Evolutionary conservation across 768 basidiomycete genomes (phyloP).

Genomic region (Lactarius vividus): DNA sequence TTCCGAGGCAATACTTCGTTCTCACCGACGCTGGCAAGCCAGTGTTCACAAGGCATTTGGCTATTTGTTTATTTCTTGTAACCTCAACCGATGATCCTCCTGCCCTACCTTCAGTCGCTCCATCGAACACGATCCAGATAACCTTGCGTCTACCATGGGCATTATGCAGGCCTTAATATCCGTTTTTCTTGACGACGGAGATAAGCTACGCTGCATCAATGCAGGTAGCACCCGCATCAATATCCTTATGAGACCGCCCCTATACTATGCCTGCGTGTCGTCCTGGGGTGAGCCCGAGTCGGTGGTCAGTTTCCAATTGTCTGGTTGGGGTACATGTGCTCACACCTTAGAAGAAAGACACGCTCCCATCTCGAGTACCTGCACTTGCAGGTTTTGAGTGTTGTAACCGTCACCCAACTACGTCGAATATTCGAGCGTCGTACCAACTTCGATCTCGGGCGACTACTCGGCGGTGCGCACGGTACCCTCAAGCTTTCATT

Average conservation of each 20-base stretch:
- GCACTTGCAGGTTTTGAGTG: slow-evolving; percentile 88
- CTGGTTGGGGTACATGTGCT: slow-evolving; percentile 28
- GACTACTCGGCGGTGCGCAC: slow-evolving; percentile 57
- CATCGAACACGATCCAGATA: slow-evolving; percentile 56
- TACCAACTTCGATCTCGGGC: slow-evolving; percentile 86
- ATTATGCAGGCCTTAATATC: slow-evolving; percentile 95
- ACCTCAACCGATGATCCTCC: slow-evolving; percentile 1
- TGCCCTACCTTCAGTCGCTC: slow-evolving; percentile 41
- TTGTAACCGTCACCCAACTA: slow-evolving; percentile 83
- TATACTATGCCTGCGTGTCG: slow-evolving; percentile 90
- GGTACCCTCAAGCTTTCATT: not conserved
- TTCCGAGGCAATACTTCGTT: slow-evolving; percentile 82
- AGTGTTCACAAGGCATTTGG: slow-evolving; percentile 81
- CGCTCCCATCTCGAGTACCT: slow-evolving; percentile 93
- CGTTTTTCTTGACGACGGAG: slow-evolving; percentile 90
- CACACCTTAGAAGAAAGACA: slow-evolving; percentile 69
- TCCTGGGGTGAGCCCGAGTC: slow-evolving; percentile 96
- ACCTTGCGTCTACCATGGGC: slow-evolving; percentile 77
- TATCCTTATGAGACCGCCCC: slow-evolving; percentile 79
- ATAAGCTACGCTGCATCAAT: slow-evolving; percentile 82
- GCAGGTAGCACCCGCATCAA: slow-evolving; percentile 80
- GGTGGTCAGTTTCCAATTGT: slow-evolving; percentile 59
- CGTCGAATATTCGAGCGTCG: slow-evolving; percentile 82
- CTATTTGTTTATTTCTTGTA: slow-evolving; percentile 5
- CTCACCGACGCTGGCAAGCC: slow-evolving; percentile 97